Conservation (phyloP, 805 yeast species). For the Brettanomyces nanus region DNA sequence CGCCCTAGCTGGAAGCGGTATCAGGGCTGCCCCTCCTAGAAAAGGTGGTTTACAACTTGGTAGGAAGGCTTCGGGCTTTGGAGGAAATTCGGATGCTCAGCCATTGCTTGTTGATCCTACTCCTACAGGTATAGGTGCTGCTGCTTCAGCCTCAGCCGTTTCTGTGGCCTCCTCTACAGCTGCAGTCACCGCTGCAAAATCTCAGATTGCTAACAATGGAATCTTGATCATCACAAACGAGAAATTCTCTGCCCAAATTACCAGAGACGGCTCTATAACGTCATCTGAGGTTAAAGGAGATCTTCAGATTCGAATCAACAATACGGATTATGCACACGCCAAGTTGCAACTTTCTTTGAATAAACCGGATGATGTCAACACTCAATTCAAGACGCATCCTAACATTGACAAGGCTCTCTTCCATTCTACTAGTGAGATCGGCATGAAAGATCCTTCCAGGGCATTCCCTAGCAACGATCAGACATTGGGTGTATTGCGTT, state of each 20-base stretch:
- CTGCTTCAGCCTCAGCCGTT: slow-evolving; percentile 18
- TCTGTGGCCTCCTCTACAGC: slow-evolving; percentile 13
- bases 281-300: slow-evolving; percentile 84
- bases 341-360: slow-evolving; percentile 49
- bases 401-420: slow-evolving; percentile 80
- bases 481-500: slow-evolving; percentile 83
- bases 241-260: slow-evolving; percentile 64
- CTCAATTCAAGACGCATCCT: slow-evolving; percentile 91
- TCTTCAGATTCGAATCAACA: slow-evolving; percentile 77
- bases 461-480: slow-evolving; percentile 90
- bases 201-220: slow-evolving; percentile 54
- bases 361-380: slow-evolving; percentile 34
- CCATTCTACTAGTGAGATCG: slow-evolving; percentile 46
- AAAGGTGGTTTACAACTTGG: slow-evolving; percentile 80
- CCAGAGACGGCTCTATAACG: slow-evolving; percentile 72
- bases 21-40: slow-evolving; percentile 31
- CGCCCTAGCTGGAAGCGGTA: slow-evolving; percentile 10
- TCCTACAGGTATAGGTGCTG: slow-evolving; percentile 15
- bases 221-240: slow-evolving; percentile 73
- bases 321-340: slow-evolving; percentile 61
- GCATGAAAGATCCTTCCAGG: slow-evolving; percentile 67
- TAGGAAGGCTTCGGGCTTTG: slow-evolving; percentile 29
- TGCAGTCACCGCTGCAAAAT: slow-evolving; percentile 19
- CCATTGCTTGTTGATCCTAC: slow-evolving; percentile 23
- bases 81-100: slow-evolving; percentile 14